These are phyloP conservation scores for Athelia sp. DNA, from an alignment of 1,284 basidiomycete genomes.

Conservation along the genomic window DNA sequence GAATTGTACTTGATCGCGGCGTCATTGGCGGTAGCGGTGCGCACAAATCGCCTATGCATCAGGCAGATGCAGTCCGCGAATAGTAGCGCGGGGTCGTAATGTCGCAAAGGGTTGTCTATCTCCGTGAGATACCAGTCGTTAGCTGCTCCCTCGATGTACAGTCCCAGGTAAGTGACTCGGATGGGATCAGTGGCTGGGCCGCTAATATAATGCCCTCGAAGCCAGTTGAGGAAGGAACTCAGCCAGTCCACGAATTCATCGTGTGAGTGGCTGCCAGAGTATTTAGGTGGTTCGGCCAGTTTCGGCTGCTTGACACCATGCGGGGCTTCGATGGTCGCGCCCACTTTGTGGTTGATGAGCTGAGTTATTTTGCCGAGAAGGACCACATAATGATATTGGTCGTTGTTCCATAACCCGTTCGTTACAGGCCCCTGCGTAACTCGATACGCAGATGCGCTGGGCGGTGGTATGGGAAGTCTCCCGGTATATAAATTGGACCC, in stretches of 20 bases:
- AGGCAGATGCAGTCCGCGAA: background rate
- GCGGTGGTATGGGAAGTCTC: too few relatives aligned
- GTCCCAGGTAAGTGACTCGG: background rate
- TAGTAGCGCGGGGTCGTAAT: background rate
- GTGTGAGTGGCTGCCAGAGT: background rate
- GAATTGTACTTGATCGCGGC: background rate
- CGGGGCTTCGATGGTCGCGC: background rate
- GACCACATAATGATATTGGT: background rate
- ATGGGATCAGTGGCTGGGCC: background rate
- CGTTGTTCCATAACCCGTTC: background rate
- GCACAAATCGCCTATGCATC: background rate
- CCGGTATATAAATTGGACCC: too few relatives aligned
- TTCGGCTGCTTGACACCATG: background rate
- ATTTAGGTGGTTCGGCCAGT: background rate
- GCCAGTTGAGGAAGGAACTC: background rate
- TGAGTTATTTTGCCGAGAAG: background rate
- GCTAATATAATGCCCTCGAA: background rate
- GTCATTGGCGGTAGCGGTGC: background rate
- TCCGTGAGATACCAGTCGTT: background rate
- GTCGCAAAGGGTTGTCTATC: background rate
- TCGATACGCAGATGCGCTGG: background rate
- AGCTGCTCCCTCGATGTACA: background rate
- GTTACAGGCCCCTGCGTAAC: background rate
- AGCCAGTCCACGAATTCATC: background rate
- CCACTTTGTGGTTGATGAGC: background rate